Evolutionary conservation across 2,329 filamentous ascomycete species (phyloP), one percentile per base, ranked within the genome.

Genomic region (Chrysosporium keratinophilum): DNA sequence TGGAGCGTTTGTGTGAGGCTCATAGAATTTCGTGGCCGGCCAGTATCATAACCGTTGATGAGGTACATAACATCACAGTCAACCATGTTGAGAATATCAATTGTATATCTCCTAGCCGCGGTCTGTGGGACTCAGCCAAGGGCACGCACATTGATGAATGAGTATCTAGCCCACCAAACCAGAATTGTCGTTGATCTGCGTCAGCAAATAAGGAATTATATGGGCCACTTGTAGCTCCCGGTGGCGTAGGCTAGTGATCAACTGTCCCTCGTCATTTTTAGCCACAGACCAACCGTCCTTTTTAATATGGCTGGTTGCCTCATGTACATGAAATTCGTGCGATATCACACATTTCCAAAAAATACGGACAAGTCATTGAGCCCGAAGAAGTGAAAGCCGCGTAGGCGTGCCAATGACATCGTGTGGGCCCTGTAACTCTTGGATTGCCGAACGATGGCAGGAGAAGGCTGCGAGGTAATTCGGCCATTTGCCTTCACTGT

Each of bases 61-160:
- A 72, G 50, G 58, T 68, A 59, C 7, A 57, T 59, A 20, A 69
- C 61, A 39, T 65, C 66, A 35, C 42, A 56, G 56, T 74, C 70
- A 57, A 74, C 71, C 68, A 73, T 72, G 37, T 72, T 70, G 4
- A 73, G 64, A 46, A 73, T 65, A 28, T 60, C 56, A 10, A 73
- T 58, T n/a, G 67, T 67, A 0, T 64, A 60, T 60, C 65, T 55
- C 55, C 65, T 65, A 15, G 63, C 64, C 33, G 59, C 55, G 37
- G 53, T 37, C 55, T 53, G 55, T 62, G 47, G 15, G 31, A 23
- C 46, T 33, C 12, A 37, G 20, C 35, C 50, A 44, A 37, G 23
- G 15, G 4, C 43, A 48, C 28, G 35, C 23, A 42, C 23, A 33
- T 46, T 46, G 20, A 20, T 46, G 11, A 11, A 46, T 46, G 23